Conservation (phyloP, 352 stramenopile genomes). For the Pythium sukuiense region DNA sequence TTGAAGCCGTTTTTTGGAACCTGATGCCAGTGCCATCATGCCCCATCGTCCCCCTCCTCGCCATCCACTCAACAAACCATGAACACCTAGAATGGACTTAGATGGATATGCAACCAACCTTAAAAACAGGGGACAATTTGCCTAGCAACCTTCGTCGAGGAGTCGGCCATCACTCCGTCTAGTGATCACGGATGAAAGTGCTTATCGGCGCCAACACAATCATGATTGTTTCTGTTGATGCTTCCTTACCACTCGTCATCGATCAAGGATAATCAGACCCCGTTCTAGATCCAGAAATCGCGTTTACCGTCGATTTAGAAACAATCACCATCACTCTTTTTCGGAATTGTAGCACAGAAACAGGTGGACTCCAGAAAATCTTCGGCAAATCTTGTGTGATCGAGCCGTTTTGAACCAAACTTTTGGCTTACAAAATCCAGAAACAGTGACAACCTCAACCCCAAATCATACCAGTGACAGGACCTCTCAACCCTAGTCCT, state of each 20-base stretch:
- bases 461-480: not conserved
- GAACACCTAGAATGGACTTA: not conserved
- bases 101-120: too few relatives aligned
- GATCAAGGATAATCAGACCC: constrained; percentile 1
- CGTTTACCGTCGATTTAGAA: not conserved
- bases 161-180: not conserved
- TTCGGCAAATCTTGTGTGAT: not conserved
- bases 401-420: too few relatives aligned
- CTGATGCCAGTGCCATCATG: constrained; percentile 4
- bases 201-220: not conserved
- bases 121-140: too few relatives aligned
- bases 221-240: constrained; percentile 3
- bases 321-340: constrained; percentile 1
- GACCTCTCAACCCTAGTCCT: constrained; percentile 1
- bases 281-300: not conserved
- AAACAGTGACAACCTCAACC: not conserved
- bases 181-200: too few relatives aligned
- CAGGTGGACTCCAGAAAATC: not conserved
- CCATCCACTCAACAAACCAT: not conserved
- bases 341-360: not conserved
- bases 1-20: constrained; percentile 5
- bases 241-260: not conserved
- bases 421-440: too few relatives aligned
- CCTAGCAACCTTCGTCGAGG: not conserved
- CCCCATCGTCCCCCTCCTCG: not conserved